phyloP scores from a whole-genome alignment of 1,284 basidiomycete species.

The Phylloporus gajari region DNA sequence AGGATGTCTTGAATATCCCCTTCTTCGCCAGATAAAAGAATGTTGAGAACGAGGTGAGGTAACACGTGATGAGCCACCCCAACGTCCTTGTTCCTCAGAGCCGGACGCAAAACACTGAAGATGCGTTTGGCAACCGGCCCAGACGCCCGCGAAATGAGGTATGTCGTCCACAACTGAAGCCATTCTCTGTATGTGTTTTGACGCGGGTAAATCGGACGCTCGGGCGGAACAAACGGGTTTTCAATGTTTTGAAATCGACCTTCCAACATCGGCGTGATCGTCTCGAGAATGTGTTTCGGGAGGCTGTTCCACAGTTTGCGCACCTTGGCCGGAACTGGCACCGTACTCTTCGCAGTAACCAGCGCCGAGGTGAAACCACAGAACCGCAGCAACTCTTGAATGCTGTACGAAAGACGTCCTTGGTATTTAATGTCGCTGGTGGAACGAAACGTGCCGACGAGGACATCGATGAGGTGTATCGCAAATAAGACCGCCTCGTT shows the following conservation, averaged over 20 bases:
- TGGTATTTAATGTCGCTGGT: conserved; percentile 96
- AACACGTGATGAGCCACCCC: conserved; percentile 90
- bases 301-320: conserved; percentile 82
- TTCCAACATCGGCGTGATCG: conserved; percentile 87
- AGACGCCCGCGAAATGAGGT: conserved; percentile 79
- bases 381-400: conserved; percentile 91
- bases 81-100: conserved; percentile 89
- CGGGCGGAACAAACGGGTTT: conserved; percentile 48
- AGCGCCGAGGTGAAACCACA: conserved; percentile 87
- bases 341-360: conserved; percentile 58
- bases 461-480: conserved; percentile 87
- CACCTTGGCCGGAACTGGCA: conserved; percentile 71
- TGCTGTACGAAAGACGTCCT: conserved; percentile 87
- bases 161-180: conserved; percentile 90
- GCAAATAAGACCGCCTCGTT: conserved; percentile 86
- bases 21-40: conserved; percentile 81
- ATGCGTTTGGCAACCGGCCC: conserved; percentile 71
- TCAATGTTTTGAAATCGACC: conserved; percentile 70
- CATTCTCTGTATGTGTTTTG: conserved; percentile 92
- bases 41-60: conserved; percentile 91
- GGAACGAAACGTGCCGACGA: conserved; percentile 93
- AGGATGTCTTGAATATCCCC: conserved; percentile 75
- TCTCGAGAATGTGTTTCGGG: conserved; percentile 88
- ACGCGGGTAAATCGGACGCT: conserved; percentile 82
- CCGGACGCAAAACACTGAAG: conserved; percentile 84